A percentile compares a stretch with the other conserved stretches of the same genome.
Conservation (phyloP, 2,329 filamentous ascomycete species). For the Cercospora citrullina region DNA sequence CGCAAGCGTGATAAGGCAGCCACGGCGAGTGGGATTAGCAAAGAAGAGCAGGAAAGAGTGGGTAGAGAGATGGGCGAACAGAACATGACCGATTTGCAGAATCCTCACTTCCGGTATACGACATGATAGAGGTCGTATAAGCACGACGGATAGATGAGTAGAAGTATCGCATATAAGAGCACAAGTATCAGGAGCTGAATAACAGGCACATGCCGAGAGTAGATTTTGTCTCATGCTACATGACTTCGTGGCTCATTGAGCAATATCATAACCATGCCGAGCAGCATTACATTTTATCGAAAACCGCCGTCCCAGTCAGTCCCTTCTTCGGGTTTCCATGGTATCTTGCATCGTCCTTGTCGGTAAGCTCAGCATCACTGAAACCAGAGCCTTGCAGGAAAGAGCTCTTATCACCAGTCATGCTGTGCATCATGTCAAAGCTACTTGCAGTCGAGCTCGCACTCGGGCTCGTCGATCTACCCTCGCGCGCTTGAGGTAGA, state of each 20-base stretch:
- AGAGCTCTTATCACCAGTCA: constrained; percentile 44
- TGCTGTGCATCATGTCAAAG: constrained; percentile 50
- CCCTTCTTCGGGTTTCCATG: constrained; percentile 31
- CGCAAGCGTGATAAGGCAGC: constrained; percentile 31
- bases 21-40: constrained; percentile 37
- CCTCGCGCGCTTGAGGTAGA: constrained; percentile 8
- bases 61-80: constrained; percentile 69
- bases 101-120: constrained; percentile 35
- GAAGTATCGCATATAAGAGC: not conserved
- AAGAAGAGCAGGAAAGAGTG: constrained; percentile 62
- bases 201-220: not conserved
- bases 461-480: constrained; percentile 24
- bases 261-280: not conserved
- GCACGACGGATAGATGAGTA: not conserved
- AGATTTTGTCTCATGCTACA: constrained; percentile 5
- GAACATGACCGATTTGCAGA: constrained; percentile 65
- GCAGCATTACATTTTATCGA: constrained; percentile 41
- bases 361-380: constrained; percentile 26
- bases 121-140: not conserved
- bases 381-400: constrained; percentile 28
- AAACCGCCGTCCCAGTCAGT: constrained; percentile 38
- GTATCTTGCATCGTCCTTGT: constrained; percentile 30
- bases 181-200: not conserved
- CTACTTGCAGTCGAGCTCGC: constrained; percentile 40
- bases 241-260: not conserved